Evolutionary conservation across 2,329 filamentous ascomycete species (phyloP).

Genomic region (Neonectria magnoliae): DNA sequence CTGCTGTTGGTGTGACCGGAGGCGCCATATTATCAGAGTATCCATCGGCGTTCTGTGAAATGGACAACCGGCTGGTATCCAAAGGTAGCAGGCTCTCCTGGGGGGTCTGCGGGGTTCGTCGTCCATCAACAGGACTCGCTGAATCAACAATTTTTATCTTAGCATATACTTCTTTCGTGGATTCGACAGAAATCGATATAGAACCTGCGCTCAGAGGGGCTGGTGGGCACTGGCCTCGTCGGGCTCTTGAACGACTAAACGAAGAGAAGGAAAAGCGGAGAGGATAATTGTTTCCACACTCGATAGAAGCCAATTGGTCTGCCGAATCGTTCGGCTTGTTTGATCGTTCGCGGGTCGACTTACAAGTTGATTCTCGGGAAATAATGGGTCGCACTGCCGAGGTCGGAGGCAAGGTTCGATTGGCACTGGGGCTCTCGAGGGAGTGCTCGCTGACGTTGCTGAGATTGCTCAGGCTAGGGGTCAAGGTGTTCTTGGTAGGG

Average conservation of each 20-base stretch:
- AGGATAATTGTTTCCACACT: slow-evolving; percentile 47
- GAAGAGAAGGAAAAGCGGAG: slow-evolving; percentile 51
- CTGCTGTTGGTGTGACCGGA: slow-evolving; percentile 84
- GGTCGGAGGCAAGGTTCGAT: slow-evolving; percentile 55
- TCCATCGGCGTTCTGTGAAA: slow-evolving; percentile 68
- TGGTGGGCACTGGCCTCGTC: slow-evolving; percentile 47
- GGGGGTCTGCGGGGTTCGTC: slow-evolving; percentile 79
- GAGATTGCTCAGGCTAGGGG: slow-evolving; percentile 53
- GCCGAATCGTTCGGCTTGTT: slow-evolving; percentile 26
- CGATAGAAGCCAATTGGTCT: slow-evolving; percentile 42
- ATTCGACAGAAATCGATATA: slow-evolving; percentile 39
- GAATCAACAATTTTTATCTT: slow-evolving; percentile 58
- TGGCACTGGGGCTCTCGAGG: slow-evolving; percentile 57
- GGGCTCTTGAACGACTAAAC: slow-evolving; percentile 47
- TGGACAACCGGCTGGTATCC: slow-evolving; percentile 84
- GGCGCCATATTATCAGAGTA: slow-evolving; percentile 51
- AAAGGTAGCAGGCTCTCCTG: slow-evolving; percentile 77
- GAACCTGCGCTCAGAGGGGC: slow-evolving; percentile 46
- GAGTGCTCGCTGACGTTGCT: slow-evolving; percentile 51
- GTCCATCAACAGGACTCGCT: slow-evolving; percentile 71
- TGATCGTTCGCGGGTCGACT: slow-evolving; percentile 49
- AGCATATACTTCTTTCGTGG: slow-evolving; percentile 58
- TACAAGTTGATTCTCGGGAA: slow-evolving; percentile 55
- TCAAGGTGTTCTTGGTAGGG: slow-evolving; percentile 78
- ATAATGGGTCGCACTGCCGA: slow-evolving; percentile 53